Evolutionary conservation across 805 yeast species (phyloP), one percentile per base, ranked within the genome.

Genomic region (Cyberlindnera meyerae): DNA sequence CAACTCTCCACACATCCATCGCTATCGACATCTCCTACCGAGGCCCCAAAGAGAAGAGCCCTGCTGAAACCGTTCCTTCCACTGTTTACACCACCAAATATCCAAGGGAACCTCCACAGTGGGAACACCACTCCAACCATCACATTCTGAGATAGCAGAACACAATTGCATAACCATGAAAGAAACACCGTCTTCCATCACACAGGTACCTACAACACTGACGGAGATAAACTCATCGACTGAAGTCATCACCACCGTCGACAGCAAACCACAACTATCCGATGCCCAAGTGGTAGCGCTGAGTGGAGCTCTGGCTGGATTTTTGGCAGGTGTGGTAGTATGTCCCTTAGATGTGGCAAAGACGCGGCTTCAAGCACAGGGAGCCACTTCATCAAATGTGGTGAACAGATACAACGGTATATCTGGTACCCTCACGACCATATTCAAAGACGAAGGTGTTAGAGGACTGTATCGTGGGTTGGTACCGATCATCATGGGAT

Each of bases 321-420:
- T 93, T 47, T 54, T 85, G 7, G 79, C 97, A 0, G 97, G 97
- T 0, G 72, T 89, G 3, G 69, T 76, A 2, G 98, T 93, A 6
- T 93, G 97, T 60, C 98, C 98, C 1, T 63, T 93, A 24, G 98
- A 93, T 56, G 98, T 93, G 32, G 90, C 93, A 11, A 93, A 93
- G 60, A 93, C 98, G 5, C 66, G 95, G 49, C 69, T 89, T 30
- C 98, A 90, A 62, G 97, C 97, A 1, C 95, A 86, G 56, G 95
- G 96, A 7, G 75, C 47, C 18, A 27, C 37, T 17, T 28, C 41
- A 5, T 24, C 18, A 33, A 28, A 17, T 18, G 21, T 36, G 21
- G 40, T 38, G 12, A 26, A 29, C 34, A 29, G 66, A 55, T 79
- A 81, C 54, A 63, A 63, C 30, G 89, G 89, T 1, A 68, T 82